These are phyloP conservation scores for Calonectria hongkongensis DNA, from an alignment of 2,329 filamentous ascomycete species.

Conservation along the genomic window DNA sequence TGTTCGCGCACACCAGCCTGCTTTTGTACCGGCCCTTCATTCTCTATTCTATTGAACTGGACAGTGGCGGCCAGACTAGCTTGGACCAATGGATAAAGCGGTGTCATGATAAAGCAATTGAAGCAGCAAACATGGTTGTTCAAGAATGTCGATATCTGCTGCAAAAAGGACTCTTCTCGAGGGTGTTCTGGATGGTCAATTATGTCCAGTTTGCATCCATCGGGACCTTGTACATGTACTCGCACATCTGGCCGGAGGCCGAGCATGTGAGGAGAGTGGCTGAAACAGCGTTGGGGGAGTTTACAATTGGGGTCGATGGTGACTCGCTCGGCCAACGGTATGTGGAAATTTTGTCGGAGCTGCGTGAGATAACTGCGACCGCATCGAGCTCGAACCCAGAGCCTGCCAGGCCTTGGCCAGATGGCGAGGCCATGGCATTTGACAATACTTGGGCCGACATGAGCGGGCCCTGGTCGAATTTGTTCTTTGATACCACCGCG, in stretches of 20 bases:
- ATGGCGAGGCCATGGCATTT: conserved; percentile 7
- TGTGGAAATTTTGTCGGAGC: not conserved
- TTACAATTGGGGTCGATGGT: conserved; percentile 27
- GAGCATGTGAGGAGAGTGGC: conserved; percentile 1
- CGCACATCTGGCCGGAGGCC: conserved; percentile 20
- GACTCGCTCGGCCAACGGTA: conserved; percentile 27
- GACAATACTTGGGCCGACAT: conserved; percentile 24
- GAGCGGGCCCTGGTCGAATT: conserved; percentile 29
- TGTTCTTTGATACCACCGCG: conserved; percentile 20
- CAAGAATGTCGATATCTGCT: conserved; percentile 16
- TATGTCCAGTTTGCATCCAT: conserved; percentile 27
- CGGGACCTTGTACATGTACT: conserved; percentile 26
- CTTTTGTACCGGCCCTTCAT: conserved; percentile 22
- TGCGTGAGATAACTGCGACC: conserved; percentile 5
- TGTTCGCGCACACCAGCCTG: conserved; percentile 20
- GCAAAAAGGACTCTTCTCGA: conserved; percentile 22
- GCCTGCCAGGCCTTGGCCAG: not conserved
- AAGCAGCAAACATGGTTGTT: conserved; percentile 23
- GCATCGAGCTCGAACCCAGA: not conserved
- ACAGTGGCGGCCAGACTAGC: not conserved
- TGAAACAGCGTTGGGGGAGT: not conserved
- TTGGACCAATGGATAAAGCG: conserved; percentile 23
- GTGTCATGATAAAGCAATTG: conserved; percentile 28
- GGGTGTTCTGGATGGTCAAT: conserved; percentile 27
- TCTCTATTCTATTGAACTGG: conserved; percentile 20